Base-by-base conservation (phyloP, 2,329 filamentous ascomycete species). In the Xylaria hypoxylon region DNA sequence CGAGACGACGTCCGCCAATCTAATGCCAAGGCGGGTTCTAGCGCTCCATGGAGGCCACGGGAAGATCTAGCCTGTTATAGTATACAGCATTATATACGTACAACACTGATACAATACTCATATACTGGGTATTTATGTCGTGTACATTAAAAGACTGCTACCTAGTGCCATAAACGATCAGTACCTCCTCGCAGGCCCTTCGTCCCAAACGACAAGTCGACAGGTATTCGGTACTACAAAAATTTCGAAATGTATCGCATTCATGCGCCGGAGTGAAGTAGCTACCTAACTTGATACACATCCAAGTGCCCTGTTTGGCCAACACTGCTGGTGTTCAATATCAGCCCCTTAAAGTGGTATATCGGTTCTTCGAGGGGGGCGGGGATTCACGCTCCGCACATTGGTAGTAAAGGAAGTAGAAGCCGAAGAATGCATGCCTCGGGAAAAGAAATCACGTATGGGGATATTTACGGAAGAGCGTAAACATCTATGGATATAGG, bases 341-440 rank as follows among this genome's bases (percentile, higher is more conserved):
- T 28, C 40, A 42, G 11, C 15, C 15, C 22, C 33, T 26, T 40
- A 40, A 17, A 68, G 61, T 57, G 68, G 53, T 40, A 65, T 45
- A 45, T 68, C 62, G 67, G 68, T 72, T 38, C 52, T 71, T 73
- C 64, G 60, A 70, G 70, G 70, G 68, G 64, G 24, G 59, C 71
- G 72, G 73, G 70, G 65, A 59, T 60, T 74, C 61, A 69, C 60
- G 65, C 68, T 73, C 73, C 72, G 73, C 31, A 40, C 19, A 26
- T 35, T 2, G 38, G 61, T 26, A 57, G 48, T 50, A 33, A 15
- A 58, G 7, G 8, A 45, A 51, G 24, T 19, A 28, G n/a, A 45
- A 38, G 31, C 45, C 28, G 40, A 55, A 35, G 38, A 51, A 40
- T 33, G 28, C 33, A 10, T 38, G 40, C n/a, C 51, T n/a, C 15